phyloP scores from a whole-genome alignment of 768 basidiomycete species.

The Boletus bicolor region DNA sequence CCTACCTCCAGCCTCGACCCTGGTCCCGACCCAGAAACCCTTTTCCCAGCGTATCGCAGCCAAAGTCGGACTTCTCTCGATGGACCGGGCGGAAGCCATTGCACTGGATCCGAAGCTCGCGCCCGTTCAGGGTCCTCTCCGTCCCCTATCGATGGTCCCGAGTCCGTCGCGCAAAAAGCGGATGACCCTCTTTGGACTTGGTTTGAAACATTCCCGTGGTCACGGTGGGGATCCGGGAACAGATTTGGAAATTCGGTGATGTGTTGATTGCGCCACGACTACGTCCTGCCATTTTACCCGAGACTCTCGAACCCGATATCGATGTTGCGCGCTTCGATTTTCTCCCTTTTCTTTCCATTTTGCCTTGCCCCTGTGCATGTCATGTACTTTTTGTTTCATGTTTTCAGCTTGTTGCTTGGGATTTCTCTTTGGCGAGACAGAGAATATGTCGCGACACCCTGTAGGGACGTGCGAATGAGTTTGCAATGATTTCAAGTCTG shows the following conservation, averaged over 20 bases:
- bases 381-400: constrained; percentile 12
- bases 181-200: constrained; percentile 22
- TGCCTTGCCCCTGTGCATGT: not conserved
- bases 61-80: constrained; percentile 21
- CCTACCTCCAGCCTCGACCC: not conserved
- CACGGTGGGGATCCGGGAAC: not conserved
- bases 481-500: not conserved
- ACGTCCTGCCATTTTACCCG: not conserved
- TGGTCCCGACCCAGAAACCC: not conserved
- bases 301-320: not conserved
- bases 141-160: constrained; percentile 26
- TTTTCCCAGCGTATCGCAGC: constrained; percentile 11
- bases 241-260: constrained; percentile 5
- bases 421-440: not conserved
- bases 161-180: constrained; percentile 17
- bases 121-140: constrained; percentile 31
- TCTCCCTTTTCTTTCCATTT: not conserved
- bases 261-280: not conserved
- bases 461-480: not conserved
- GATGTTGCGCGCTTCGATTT: not conserved
- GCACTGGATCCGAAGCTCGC: constrained; percentile 31
- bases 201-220: constrained; percentile 6
- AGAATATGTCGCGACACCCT: not conserved
- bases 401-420: constrained; percentile 8
- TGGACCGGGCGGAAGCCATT: constrained; percentile 27